phyloP scores from a whole-genome alignment of 495 filamentous ascomycete species.

The Oidiodendron maius region DNA sequence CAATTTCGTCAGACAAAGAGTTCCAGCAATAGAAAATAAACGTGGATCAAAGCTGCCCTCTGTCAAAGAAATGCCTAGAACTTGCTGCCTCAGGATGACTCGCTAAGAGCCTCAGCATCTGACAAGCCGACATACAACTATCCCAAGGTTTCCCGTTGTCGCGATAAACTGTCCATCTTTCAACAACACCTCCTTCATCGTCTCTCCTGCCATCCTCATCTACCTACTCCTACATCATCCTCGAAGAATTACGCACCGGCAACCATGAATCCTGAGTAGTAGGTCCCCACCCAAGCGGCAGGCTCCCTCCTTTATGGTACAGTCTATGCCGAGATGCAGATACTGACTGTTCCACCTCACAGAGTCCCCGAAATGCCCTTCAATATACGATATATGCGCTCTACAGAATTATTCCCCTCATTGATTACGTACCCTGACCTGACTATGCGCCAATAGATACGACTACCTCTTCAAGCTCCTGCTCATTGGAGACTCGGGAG shows the following conservation, averaged over 20 bases:
- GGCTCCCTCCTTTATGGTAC: neutral
- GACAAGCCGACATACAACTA: neutral
- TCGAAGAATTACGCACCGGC: conserved; percentile 13
- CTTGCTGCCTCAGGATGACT: neutral
- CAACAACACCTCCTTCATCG: conserved; percentile 6
- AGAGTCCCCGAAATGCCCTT: conserved; percentile 16
- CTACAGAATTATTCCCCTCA: conserved; percentile 1
- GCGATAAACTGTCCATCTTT: conserved; percentile 13
- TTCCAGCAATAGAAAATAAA: too few relatives aligned
- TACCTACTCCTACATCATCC: conserved; percentile 1
- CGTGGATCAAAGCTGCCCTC: too few relatives aligned
- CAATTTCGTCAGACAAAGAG: too few relatives aligned
- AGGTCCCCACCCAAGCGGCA: conserved; percentile 34
- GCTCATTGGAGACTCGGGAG: conserved; percentile 98
- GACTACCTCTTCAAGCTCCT: conserved; percentile 99
- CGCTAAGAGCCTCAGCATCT: neutral
- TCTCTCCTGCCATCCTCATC: conserved; percentile 6
- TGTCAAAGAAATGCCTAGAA: too few relatives aligned
- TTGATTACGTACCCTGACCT: conserved; percentile 1
- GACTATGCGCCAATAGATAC: conserved; percentile 62
- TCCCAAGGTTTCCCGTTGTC: neutral
- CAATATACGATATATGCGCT: conserved; percentile 6
- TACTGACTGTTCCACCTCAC: conserved; percentile 18
- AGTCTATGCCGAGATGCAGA: conserved; percentile 4
- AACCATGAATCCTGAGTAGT: conserved; percentile 96